Percentiles rank a stretch among this genome's conserved stretches.
Evolutionary conservation across 164 flowering plant genomes (phyloP).

Genomic region (Kalanchoe fedtschenkoi): DNA sequence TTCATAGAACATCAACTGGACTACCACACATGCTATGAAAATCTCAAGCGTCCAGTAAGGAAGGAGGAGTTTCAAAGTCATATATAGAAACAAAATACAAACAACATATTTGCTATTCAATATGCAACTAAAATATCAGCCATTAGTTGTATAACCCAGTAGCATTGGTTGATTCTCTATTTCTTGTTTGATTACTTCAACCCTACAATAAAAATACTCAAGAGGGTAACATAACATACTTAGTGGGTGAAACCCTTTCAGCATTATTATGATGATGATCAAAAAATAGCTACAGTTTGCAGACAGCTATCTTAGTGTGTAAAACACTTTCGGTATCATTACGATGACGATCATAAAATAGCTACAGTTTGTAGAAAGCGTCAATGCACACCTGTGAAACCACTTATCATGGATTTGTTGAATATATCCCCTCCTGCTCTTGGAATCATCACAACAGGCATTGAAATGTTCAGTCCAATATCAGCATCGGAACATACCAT

Average conservation of each 20-base stretch:
- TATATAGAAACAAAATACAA: not conserved
- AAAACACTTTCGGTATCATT: not conserved
- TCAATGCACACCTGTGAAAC: constrained; percentile 37
- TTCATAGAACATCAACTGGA: no score
- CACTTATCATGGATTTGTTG: constrained; percentile 29
- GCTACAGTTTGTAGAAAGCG: not conserved
- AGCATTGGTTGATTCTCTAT: not conserved
- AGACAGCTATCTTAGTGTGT: not conserved
- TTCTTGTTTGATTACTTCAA: not conserved
- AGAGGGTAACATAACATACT: no score
- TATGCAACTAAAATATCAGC: not conserved
- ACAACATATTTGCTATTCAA: not conserved
- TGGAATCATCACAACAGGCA: constrained; percentile 71
- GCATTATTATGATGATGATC: not conserved
- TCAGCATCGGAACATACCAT: constrained; percentile 58
- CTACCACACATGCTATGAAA: no score
- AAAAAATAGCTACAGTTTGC: not conserved
- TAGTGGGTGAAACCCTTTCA: not conserved
- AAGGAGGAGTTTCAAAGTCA: not conserved
- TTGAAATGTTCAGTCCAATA: constrained; percentile 39
- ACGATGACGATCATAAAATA: not conserved
- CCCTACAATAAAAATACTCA: not conserved
- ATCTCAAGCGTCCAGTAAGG: not conserved
- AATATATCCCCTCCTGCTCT: constrained; percentile 55
- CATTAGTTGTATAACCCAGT: not conserved